Base-by-base conservation (phyloP, 169 alveolate genomes). In the Plasmodium adleri region DNA sequence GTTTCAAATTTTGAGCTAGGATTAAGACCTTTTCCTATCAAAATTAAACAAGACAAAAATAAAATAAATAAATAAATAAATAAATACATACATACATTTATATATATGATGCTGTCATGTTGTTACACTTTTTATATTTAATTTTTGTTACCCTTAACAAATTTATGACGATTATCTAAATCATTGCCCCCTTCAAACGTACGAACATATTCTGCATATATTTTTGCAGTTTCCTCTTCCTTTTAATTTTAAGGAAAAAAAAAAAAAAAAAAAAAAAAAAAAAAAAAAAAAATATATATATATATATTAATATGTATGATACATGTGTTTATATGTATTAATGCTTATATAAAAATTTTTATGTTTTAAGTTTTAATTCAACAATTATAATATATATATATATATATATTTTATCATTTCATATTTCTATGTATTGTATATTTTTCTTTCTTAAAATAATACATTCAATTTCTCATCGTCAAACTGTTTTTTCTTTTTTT, bases 151-250 rank as follows among this genome's bases (percentile, higher is more conserved):
- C 93, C 75, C 78, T 73, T 88, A 39, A 88, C 93, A 45, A 88
- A 88, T 54, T 67, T 68, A 22, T 72, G 70, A 24, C 88, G 71
- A 28, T 72, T 64, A 28, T 63, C 90, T n/a, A 70, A 8, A 45
- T 32, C 93, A 52, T 80, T 56, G 10, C 47, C 47, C 54, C 88
- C 93, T 58, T 88, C 88, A 62, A 88, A 88, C 3, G 93, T 52
- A 26, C 88, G 93, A 49, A 88, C 93, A 22, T 75, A 88, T 52
- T 88, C 80, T 20, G 93, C 93, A 50, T 74, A 88, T 7, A 88
- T 87, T 49, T 62, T 88, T 49, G 93, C 93, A 26, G 91, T 59
- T 68, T 88, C 93, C 49, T 88, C 43, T 52, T 88, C 88, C 91
- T 88, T 74, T 68, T 72, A 56, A 15, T 47, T 54, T 71, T 13